phyloP scores from a whole-genome alignment of 2,329 filamentous ascomycete species.

The Meredithiella fracta region DNA sequence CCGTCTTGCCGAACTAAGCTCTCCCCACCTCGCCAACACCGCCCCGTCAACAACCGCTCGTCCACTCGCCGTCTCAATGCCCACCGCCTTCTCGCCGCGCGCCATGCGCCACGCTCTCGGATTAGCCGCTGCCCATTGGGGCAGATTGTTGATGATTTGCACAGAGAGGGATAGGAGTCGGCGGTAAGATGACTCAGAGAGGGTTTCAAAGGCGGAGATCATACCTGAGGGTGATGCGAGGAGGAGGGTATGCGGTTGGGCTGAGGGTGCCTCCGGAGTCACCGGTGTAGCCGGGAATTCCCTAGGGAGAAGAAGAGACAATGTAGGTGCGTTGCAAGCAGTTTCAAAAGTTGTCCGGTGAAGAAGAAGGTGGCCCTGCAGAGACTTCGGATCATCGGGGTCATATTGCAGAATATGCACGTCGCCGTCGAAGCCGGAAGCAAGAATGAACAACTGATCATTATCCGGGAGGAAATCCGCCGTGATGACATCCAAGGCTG shows the following conservation, averaged over 20 bases:
- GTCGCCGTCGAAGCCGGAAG: constrained; percentile 70
- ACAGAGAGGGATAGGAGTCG: constrained; percentile 66
- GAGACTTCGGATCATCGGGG: constrained; percentile 86
- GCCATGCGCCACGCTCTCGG: constrained; percentile 57
- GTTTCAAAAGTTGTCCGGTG: constrained; percentile 79
- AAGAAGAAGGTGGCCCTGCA: constrained; percentile 73
- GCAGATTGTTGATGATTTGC: constrained; percentile 60
- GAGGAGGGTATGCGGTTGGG: constrained; percentile 37
- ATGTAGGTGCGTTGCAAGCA: constrained; percentile 58
- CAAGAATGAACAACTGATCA: constrained; percentile 64
- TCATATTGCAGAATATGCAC: constrained; percentile 86
- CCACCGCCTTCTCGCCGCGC: constrained; percentile 31
- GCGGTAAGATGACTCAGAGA: constrained; percentile 68
- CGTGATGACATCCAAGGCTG: constrained; percentile 59
- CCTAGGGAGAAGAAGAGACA: constrained; percentile 59
- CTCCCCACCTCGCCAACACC: constrained; percentile 58
- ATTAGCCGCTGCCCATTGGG: constrained; percentile 67
- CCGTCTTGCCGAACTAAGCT: constrained; percentile 54
- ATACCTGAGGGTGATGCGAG: constrained; percentile 61
- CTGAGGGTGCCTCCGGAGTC: constrained; percentile 21
- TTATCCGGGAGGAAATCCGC: constrained; percentile 83
- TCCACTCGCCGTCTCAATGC: constrained; percentile 41
- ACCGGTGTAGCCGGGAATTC: constrained; percentile 19
- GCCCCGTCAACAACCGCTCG: constrained; percentile 62
- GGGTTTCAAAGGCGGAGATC: constrained; percentile 57